These are phyloP conservation scores for Biscogniauxia marginata DNA, from an alignment of 2,329 filamentous ascomycete species.

Conservation along the genomic window DNA sequence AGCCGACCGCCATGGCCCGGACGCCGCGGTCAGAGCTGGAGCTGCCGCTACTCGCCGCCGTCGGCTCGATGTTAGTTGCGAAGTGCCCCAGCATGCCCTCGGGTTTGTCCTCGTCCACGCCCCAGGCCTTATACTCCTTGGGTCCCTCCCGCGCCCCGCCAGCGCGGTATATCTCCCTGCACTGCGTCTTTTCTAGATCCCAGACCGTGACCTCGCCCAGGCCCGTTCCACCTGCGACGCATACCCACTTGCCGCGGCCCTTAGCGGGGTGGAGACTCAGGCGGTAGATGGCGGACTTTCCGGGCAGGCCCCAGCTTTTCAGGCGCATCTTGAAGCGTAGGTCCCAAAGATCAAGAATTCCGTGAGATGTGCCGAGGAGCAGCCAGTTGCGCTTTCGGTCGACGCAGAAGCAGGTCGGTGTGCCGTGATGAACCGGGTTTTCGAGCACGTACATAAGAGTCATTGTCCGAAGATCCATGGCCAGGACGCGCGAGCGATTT, in stretches of 20 bases:
- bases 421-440: constrained; percentile 89
- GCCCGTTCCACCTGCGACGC: constrained; percentile 82
- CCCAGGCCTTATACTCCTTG: constrained; percentile 77
- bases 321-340: constrained; percentile 88
- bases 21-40: constrained; percentile 65
- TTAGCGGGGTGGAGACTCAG: constrained; percentile 76
- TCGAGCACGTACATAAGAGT: constrained; percentile 73
- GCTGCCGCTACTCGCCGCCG: constrained; percentile 37
- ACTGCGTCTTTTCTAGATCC: constrained; percentile 89
- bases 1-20: constrained; percentile 70
- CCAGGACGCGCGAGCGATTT: constrained; percentile 78
- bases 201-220: constrained; percentile 90
- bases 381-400: constrained; percentile 88
- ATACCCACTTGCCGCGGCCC: constrained; percentile 79
- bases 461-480: constrained; percentile 87
- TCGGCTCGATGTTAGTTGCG: constrained; percentile 69
- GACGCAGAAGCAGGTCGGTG: constrained; percentile 86
- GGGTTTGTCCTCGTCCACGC: constrained; percentile 84
- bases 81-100: constrained; percentile 87
- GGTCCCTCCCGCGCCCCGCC: constrained; percentile 58
- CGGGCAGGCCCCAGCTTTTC: constrained; percentile 83
- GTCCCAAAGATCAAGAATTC: constrained; percentile 93
- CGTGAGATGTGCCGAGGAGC: constrained; percentile 86
- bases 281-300: constrained; percentile 75
- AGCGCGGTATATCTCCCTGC: constrained; percentile 82